These are phyloP conservation scores for Raffaelea arxii DNA, from an alignment of 2,329 filamentous ascomycete genomes.

Conservation along the genomic window DNA sequence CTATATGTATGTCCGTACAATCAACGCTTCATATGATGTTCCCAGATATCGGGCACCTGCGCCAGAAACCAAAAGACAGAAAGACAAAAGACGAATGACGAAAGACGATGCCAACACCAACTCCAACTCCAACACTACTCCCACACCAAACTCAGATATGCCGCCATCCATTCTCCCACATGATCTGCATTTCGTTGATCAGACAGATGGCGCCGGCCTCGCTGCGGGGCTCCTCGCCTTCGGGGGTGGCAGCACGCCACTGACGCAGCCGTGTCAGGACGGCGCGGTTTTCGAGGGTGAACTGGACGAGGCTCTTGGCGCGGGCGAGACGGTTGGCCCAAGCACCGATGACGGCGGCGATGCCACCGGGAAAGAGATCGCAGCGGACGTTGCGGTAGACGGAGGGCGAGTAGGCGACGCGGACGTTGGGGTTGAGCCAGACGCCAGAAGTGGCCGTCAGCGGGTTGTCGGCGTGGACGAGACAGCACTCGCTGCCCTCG, in stretches of 20 bases:
- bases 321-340: constrained; percentile 49
- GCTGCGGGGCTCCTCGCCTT: constrained; percentile 18
- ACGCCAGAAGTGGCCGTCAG: constrained; percentile 42
- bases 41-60: too few relatives aligned
- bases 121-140: neutral
- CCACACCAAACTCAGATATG: constrained; percentile 29
- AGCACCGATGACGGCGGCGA: constrained; percentile 39
- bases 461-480: constrained; percentile 64
- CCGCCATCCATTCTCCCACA: constrained; percentile 48
- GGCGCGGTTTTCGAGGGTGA: constrained; percentile 24
- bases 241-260: constrained; percentile 26
- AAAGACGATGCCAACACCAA: neutral
- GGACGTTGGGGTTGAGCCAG: constrained; percentile 59
- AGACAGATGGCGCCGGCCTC: constrained; percentile 40
- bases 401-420: constrained; percentile 51
- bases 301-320: constrained; percentile 30
- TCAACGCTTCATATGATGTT: too few relatives aligned
- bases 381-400: constrained; percentile 42
- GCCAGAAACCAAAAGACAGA: too few relatives aligned
- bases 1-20: neutral
- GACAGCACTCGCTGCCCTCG: constrained; percentile 71
- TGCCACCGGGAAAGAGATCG: constrained; percentile 34
- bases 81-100: too few relatives aligned
- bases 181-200: constrained; percentile 51
- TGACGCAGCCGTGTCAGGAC: constrained; percentile 29